Conservation (phyloP, 257 asterid genomes). For the Przewalskia tangutica region DNA sequence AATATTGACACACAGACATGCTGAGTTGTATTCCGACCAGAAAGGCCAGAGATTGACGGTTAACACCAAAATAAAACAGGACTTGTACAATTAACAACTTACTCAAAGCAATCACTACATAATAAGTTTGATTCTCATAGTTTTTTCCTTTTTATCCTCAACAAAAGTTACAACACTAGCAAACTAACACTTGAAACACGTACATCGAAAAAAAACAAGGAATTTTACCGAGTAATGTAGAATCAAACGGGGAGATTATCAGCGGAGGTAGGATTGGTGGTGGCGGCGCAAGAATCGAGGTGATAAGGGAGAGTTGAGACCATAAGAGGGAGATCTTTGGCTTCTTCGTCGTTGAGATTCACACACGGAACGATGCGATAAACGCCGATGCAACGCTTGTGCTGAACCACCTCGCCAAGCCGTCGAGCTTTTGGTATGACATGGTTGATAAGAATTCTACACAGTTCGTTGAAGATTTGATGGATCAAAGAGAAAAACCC, state of each 20-base stretch:
- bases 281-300: constrained; percentile 26
- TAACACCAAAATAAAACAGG: neutral
- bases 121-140: too few species aligned
- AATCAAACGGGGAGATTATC: constrained; percentile 67
- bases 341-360: constrained; percentile 54
- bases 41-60: neutral
- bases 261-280: constrained; percentile 34
- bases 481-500: neutral
- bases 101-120: neutral
- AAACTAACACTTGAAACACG: neutral
- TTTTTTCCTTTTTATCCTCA: too few species aligned
- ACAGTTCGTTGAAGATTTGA: neutral
- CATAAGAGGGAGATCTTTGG: constrained; percentile 83
- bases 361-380: constrained; percentile 95
- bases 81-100: neutral
- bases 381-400: constrained; percentile 79
- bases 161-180: too few species aligned
- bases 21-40: neutral
- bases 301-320: constrained; percentile 37
- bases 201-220: neutral
- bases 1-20: neutral
- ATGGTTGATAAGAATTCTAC: constrained; percentile 6
- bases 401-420: constrained; percentile 84
- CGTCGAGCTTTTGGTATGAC: constrained; percentile 60
- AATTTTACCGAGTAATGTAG: neutral